Base-by-base conservation (phyloP, 2,329 filamentous ascomycete species). In the Colletotrichum somersetense region DNA sequence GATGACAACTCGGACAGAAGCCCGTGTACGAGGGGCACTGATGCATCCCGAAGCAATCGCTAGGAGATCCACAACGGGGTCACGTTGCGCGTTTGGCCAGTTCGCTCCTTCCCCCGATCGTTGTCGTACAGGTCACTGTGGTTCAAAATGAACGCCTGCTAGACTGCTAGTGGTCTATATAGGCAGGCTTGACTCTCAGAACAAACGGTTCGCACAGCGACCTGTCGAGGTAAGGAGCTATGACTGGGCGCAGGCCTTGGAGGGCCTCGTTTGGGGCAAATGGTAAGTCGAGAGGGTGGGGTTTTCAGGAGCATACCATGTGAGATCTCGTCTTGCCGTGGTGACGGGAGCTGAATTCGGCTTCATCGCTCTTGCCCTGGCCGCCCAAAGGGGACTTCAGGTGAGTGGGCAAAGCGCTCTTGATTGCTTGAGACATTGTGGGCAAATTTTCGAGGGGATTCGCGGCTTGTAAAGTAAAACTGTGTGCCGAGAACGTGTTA, bases 291-390 rank as follows among this genome's bases (percentile, higher is more conserved):
- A 30, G 35, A 26, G 16, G 38, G 75, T 46, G 56, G 56, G 23
- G 50, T 74, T 67, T 50, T 59, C 63, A 63, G 48, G 14, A 55
- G 53, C 71, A 91, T 85, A 93, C 93, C 90, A 95, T 93, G 84
- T 95, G 93, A 73, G 92, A 94, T 83, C 93, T 92, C 77, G 92
- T 93, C 89, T 95, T 95, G 85, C 93, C 93, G 83, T 95, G 92
- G 81, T 94, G 93, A 81, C 91, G 91, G 77, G 87, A 86, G 77
- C 88, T 84, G 75, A 90, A 87, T 75, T 85, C 85, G 75, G 79
- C 79, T 74, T 85, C 85, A 69, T 83, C 84, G 46, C 82, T 83
- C 72, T 74, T 74, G 74, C 83, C 87, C 48, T 70, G 71, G 73
- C 81, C 81, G 62, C 78, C 81, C 44, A 74, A 63, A 42, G 80